Evolutionary conservation across 306 rosid genomes (phyloP), one percentile per base, ranked within the genome.

Genomic region (Myrica gale): DNA sequence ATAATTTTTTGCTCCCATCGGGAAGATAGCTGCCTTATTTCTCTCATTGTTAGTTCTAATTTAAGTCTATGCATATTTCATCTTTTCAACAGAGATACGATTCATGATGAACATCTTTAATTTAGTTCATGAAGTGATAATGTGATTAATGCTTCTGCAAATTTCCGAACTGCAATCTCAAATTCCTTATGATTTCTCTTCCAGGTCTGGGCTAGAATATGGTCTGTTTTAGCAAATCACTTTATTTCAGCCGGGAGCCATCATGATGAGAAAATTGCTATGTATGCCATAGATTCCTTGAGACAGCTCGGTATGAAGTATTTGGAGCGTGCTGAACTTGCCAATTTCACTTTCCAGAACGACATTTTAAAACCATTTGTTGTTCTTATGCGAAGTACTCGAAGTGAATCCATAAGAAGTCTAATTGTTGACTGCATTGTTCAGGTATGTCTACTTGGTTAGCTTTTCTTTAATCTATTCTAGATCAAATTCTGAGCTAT

Each of bases 141-240:
- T 55, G 19, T 67, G 62, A 77, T 74, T 37, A 37, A 57, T 57
- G 55, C 75, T 85, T 39, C 79, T 77, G 32, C 32, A 26, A 26
- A 26, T 26, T 26, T 26, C 32, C 32, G 51, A 50, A 9, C 41
- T 51, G 37, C 9, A 45, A 41, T 58, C 57, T 60, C 8, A 41
- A 81, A 63, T 42, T 83, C 85, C 75, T 75, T 65, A 42, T 82
- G 23, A 67, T 75, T 43, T 69, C 26, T 79, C 76, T 84, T 86
- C 69, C 89, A 96, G 99, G 98, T 96, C 80, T 96, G 99, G 99
- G 99, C 99, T 86, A 85, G 93, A 87, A 96, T 96, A 81, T 96
- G 99, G 99, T 81, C 90, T 82, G 97, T 96, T 76, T 84, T 96
- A 79, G 96, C 99, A 78, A 89, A 96, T 84, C 98, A 96, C 82